Conservation (phyloP, 2,329 filamentous ascomycete genomes). For the Tolypocladium ovalisporum region DNA sequence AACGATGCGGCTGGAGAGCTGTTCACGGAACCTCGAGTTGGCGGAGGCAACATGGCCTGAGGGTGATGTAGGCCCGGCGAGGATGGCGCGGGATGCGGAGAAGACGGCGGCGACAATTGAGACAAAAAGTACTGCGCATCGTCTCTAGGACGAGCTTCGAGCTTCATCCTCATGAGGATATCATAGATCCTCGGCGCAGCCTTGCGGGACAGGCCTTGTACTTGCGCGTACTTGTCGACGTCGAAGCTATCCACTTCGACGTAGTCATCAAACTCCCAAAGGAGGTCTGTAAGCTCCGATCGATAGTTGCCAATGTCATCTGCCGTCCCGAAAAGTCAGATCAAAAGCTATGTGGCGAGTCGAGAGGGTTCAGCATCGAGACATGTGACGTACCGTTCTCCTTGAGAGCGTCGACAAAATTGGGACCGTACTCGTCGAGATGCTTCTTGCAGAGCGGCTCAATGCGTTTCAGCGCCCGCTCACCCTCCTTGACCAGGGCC, state of each 20-base stretch:
- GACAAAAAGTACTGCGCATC: slow-evolving; percentile 14
- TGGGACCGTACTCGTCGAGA: slow-evolving; percentile 34
- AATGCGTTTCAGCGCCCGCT: slow-evolving; percentile 36
- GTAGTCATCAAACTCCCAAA: slow-evolving; percentile 49
- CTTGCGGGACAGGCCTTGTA: slow-evolving; percentile 36
- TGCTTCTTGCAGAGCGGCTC: slow-evolving; percentile 39
- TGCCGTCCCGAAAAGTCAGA: slow-evolving; percentile 10
- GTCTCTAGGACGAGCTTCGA: slow-evolving; percentile 23
- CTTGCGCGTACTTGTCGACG: slow-evolving; percentile 33
- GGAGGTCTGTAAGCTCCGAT: slow-evolving; percentile 33
- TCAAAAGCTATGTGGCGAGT: not conserved
- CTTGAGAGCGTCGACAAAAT: slow-evolving; percentile 40
- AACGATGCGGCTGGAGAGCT: slow-evolving; percentile 1
- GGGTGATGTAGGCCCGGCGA: not conserved
- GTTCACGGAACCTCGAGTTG: not conserved
- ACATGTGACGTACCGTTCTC: slow-evolving; percentile 34
- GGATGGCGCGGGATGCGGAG: slow-evolving; percentile 6
- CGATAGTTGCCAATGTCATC: slow-evolving; percentile 39
- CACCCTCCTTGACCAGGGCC: slow-evolving; percentile 35
- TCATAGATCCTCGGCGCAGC: slow-evolving; percentile 38
- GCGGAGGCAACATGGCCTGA: not conserved
- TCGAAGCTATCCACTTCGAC: slow-evolving; percentile 39
- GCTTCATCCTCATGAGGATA: slow-evolving; percentile 42
- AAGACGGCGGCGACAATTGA: slow-evolving; percentile 15
- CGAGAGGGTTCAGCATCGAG: not conserved